These are phyloP conservation scores for Leccinum rimulosum DNA, from an alignment of 768 basidiomycete genomes.

Conservation along the genomic window DNA sequence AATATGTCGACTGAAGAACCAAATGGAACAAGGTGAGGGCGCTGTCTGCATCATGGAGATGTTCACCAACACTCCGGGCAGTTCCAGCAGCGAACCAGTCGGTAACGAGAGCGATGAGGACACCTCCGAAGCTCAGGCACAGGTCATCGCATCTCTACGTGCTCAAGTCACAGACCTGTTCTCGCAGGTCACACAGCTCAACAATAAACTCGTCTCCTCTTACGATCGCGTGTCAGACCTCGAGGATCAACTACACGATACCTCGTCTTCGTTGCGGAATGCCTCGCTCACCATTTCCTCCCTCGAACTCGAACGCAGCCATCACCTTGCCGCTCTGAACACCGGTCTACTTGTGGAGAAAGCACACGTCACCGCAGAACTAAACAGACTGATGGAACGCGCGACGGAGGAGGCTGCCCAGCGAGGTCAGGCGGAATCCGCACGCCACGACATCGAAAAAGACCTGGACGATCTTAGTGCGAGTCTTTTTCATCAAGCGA, in stretches of 20 bases:
- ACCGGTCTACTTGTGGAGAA: constrained; percentile 92
- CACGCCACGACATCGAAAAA: constrained; percentile 80
- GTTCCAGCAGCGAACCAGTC: not conserved
- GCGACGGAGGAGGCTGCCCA: constrained; percentile 93
- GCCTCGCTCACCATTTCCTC: constrained; percentile 68
- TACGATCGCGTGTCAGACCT: constrained; percentile 92
- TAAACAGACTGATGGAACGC: constrained; percentile 90
- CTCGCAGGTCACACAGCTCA: constrained; percentile 87
- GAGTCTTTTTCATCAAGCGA: constrained; percentile 86
- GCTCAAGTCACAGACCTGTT: constrained; percentile 82
- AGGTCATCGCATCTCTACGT: constrained; percentile 79
- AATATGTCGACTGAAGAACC: constrained; percentile 12
- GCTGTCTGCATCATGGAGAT: not conserved
- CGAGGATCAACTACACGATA: constrained; percentile 82
- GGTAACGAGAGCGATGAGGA: constrained; percentile 29
- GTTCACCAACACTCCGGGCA: constrained; percentile 8
- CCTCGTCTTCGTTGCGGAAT: constrained; percentile 54
- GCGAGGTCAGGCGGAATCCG: constrained; percentile 86
- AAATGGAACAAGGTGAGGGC: constrained; percentile 13
- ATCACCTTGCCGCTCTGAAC: constrained; percentile 87
- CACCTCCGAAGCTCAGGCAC: constrained; percentile 67
- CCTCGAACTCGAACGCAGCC: constrained; percentile 80
- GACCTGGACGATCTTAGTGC: constrained; percentile 95
- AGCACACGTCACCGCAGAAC: constrained; percentile 84
- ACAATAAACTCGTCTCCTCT: constrained; percentile 87